phyloP scores from a whole-genome alignment of 2,329 filamentous ascomycete species.

The Hymenoscyphus repandus region DNA sequence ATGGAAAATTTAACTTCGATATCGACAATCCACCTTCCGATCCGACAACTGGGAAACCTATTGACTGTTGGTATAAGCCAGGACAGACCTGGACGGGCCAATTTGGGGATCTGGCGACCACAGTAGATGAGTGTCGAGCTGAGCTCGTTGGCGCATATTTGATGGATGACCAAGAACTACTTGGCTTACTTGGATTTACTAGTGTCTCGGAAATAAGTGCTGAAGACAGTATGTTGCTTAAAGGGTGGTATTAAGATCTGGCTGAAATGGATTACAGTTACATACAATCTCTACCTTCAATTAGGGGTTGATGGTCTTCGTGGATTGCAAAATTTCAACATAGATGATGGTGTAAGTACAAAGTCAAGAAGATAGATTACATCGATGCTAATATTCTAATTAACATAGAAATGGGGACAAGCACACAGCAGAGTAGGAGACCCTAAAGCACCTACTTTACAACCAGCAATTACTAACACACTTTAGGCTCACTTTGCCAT shows the following conservation, averaged over 20 bases:
- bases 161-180: conserved; percentile 38
- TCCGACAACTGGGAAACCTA: conserved; percentile 48
- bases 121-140: conserved; percentile 52
- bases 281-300: conserved; percentile 5
- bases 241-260: too few relatives aligned
- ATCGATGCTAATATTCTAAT: neutral
- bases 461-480: neutral
- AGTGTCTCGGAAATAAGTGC: conserved; percentile 31
- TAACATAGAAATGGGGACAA: conserved; percentile 38
- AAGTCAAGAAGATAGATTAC: too few relatives aligned
- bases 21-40: conserved; percentile 48
- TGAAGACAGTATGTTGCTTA: conserved; percentile 33
- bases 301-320: conserved; percentile 38
- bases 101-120: conserved; percentile 53
- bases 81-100: conserved; percentile 59
- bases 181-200: conserved; percentile 39
- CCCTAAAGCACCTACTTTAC: neutral
- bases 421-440: conserved; percentile 35
- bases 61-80: conserved; percentile 54
- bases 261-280: conserved; percentile 20
- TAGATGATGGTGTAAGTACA: conserved; percentile 27
- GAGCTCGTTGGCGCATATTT: conserved; percentile 40
- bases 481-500: conserved; percentile 57
- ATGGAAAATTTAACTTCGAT: conserved; percentile 56
- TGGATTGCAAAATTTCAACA: conserved; percentile 36